A percentile compares a stretch with the other conserved stretches of the same genome.
These are phyloP conservation scores for Cajanus cajan DNA, from an alignment of 306 rosid species.

Conservation along the genomic window DNA sequence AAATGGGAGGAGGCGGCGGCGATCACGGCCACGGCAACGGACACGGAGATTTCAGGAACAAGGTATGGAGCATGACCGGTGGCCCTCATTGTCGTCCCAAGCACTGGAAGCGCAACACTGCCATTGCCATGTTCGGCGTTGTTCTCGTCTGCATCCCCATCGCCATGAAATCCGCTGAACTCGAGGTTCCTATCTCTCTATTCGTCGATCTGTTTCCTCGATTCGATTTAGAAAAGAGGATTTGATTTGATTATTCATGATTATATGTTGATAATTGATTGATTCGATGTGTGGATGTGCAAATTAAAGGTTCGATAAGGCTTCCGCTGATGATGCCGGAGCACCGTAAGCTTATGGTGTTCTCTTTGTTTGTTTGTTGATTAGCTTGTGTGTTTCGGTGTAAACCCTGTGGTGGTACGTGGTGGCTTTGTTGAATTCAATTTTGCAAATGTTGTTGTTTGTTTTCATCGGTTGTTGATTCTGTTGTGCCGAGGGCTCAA, in stretches of 20 bases:
- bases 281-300: not conserved
- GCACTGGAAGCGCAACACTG: slow-evolving; percentile 97
- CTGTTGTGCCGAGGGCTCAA: not conserved
- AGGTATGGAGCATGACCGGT: slow-evolving; percentile 96
- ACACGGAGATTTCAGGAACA: slow-evolving; percentile 75
- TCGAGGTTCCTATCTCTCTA: slow-evolving; percentile 56
- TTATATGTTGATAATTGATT: not conserved
- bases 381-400: not conserved
- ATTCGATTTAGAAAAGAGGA: not conserved
- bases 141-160: slow-evolving; percentile 90
- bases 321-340: not conserved
- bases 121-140: slow-evolving; percentile 83
- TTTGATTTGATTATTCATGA: not conserved
- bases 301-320: not conserved
- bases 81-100: slow-evolving; percentile 93
- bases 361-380: not conserved
- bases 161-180: slow-evolving; percentile 93
- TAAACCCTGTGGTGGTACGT: not conserved
- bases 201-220: not conserved
- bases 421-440: slow-evolving; percentile 4
- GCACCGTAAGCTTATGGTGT: not conserved
- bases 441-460: not conserved
- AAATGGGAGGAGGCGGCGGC: slow-evolving; percentile 74
- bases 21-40: slow-evolving; percentile 72
- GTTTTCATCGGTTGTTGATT: not conserved